These are phyloP conservation scores for Calonectria honghensis DNA, from an alignment of 2,329 filamentous ascomycete genomes.

Conservation along the genomic window DNA sequence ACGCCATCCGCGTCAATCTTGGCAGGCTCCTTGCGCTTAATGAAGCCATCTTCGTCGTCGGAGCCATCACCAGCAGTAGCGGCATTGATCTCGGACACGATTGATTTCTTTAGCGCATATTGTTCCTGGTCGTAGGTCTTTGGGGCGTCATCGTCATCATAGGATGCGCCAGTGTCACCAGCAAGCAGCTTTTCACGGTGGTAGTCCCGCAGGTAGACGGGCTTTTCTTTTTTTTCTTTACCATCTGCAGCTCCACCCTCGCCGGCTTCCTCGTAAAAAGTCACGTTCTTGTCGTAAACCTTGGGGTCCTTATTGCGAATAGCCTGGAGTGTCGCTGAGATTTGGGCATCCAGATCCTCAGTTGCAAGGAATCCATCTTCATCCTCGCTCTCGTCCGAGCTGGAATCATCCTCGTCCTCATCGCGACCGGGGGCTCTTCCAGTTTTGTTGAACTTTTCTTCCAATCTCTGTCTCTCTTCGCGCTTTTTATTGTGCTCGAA, in stretches of 20 bases:
- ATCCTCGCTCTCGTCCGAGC: slow-evolving; percentile 89
- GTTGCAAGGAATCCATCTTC: slow-evolving; percentile 92
- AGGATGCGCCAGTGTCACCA: slow-evolving; percentile 77
- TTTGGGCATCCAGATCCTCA: slow-evolving; percentile 88
- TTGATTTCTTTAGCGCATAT: slow-evolving; percentile 84
- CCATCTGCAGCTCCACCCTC: slow-evolving; percentile 60
- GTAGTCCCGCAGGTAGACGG: slow-evolving; percentile 91
- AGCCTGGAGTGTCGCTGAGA: slow-evolving; percentile 89
- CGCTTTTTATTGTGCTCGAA: slow-evolving; percentile 99
- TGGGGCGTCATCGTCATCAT: slow-evolving; percentile 74
- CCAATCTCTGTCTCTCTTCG: slow-evolving; percentile 87
- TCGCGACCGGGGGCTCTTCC: slow-evolving; percentile 64
- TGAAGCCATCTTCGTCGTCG: slow-evolving; percentile 75
- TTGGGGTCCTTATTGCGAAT: slow-evolving; percentile 93
- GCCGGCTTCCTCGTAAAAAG: slow-evolving; percentile 84
- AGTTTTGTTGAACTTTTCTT: slow-evolving; percentile 84
- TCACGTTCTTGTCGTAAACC: slow-evolving; percentile 87
- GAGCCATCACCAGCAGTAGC: slow-evolving; percentile 72
- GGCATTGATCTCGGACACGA: slow-evolving; percentile 88
- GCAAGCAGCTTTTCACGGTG: slow-evolving; percentile 92
- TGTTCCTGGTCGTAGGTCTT: slow-evolving; percentile 93
- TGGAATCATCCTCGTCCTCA: slow-evolving; percentile 77
- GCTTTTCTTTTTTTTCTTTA: slow-evolving; percentile 82
- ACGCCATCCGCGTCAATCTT: slow-evolving; percentile 66
- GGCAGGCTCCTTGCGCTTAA: slow-evolving; percentile 81